Evolutionary conservation across 768 basidiomycete genomes (phyloP), one percentile per base, ranked within the genome.

Genomic region (Phlegmacium glaucopus): DNA sequence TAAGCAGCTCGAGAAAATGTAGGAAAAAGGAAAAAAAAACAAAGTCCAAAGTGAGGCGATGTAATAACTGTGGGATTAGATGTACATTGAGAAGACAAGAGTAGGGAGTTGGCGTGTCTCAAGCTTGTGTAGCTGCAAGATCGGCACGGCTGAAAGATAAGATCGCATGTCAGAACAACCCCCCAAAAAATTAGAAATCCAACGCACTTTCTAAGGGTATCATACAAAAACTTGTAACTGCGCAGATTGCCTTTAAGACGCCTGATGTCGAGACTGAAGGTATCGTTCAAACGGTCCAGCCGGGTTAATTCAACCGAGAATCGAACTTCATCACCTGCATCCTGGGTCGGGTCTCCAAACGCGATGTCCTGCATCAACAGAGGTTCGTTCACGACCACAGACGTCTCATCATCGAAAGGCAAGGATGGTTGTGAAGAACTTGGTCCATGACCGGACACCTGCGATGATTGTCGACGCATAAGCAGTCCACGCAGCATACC

Each of bases 251-350:
- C 96, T 66, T 95, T 94, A 61, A 97, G 63, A 54, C 96, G 72
- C 59, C 94, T 82, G 62, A 97, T 86, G 68, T 97, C 94, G 58
- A 98, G 75, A 67, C 87, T 87, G 66, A 87, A 94, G 38, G 94
- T 90, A 61, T 91, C 90, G 55, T 85, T 90, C 58, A 98, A 75
- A 52, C 92, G 82, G 65, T 91, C 87, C 58, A 99, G 75, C 58
- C 89, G 74, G 39, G 95, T 97, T 52, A 99, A 69, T 72, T 99
- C 96, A 52, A 97, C 87, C 10, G 84, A 90, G 74, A 98, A 98
- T 56, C 90, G 83, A 56, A 99, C 92, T 81, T 98, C 96, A 57
- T 95, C 95, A 26, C 93, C 93, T 15, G 82, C 80, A 60, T 98
- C 96, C 56, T 88, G 80, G 4, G 75, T 62, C n/a, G 71, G 56